These are phyloP conservation scores for Silene latifolia DNA, from an alignment of 148 eudicot genomes.

Conservation along the genomic window DNA sequence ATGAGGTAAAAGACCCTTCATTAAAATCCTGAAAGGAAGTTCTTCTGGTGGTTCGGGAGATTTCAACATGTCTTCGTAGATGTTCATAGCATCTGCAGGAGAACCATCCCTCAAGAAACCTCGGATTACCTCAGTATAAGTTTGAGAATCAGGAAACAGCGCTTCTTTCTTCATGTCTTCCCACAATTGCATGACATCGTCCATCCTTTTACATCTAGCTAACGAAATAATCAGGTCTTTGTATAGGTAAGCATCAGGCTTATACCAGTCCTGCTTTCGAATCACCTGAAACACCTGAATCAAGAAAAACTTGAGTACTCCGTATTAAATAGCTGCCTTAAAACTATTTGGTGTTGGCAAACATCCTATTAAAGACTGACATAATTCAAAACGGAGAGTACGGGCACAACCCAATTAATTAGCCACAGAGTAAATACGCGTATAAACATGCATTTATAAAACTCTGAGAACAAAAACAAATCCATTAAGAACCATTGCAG, in stretches of 20 bases:
- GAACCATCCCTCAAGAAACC: slow-evolving; percentile 84
- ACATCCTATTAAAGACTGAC: background rate
- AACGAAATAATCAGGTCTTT: slow-evolving; percentile 85
- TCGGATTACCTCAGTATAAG: slow-evolving; percentile 80
- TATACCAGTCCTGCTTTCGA: slow-evolving; percentile 85
- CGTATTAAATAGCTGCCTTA: too few species aligned
- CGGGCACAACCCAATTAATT: too few species aligned
- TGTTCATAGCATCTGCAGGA: slow-evolving; percentile 95
- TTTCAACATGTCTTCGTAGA: slow-evolving; percentile 92
- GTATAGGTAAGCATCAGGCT: slow-evolving; percentile 73
- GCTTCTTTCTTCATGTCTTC: slow-evolving; percentile 76
- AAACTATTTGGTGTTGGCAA: background rate
- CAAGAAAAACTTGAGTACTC: too few species aligned
- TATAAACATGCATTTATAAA: background rate
- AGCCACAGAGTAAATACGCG: background rate
- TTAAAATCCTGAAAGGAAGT: slow-evolving; percentile 73
- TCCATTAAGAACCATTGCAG: background rate
- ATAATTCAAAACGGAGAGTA: too few species aligned
- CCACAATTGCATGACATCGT: slow-evolving; percentile 74
- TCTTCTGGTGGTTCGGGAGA: slow-evolving; percentile 93
- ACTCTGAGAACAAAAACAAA: background rate
- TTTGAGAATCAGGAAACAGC: slow-evolving; percentile 79
- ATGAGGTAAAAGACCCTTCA: slow-evolving; percentile 95
- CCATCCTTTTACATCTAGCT: slow-evolving; percentile 70
- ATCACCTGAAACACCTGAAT: slow-evolving; percentile 69